Conservation (phyloP, 352 stramenopile genomes). For the Phytophthora foliorum region DNA sequence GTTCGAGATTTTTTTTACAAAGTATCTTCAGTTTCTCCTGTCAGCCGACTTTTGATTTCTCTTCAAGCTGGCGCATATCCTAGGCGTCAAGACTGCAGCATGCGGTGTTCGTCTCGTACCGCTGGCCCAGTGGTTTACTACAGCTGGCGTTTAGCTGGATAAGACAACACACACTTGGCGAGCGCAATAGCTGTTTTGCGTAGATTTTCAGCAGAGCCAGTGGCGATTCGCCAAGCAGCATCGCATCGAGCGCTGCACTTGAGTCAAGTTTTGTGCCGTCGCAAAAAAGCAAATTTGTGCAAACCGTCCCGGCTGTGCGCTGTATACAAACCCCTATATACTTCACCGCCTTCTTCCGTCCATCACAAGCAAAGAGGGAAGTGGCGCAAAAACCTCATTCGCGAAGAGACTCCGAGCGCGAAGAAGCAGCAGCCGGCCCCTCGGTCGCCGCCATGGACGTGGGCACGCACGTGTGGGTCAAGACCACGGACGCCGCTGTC, state of each 20-base stretch:
- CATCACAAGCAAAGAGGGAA: conserved; percentile 16
- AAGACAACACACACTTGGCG: not conserved
- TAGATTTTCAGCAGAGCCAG: not conserved
- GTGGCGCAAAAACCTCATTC: conserved; percentile 29
- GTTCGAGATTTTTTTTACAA: too few relatives aligned
- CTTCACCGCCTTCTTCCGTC: conserved; percentile 28
- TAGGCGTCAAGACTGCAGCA: too few relatives aligned
- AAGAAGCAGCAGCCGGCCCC: conserved; percentile 11
- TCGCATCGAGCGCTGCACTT: not conserved
- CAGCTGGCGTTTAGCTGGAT: conserved; percentile 7
- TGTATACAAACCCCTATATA: conserved; percentile 26
- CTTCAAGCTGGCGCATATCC: too few relatives aligned
- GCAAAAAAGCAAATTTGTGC: conserved; percentile 1
- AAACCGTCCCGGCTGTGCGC: conserved; percentile 5
- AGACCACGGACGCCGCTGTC: conserved; percentile 60
- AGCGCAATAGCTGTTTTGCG: not conserved
- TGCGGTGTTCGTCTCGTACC: conserved; percentile 28
- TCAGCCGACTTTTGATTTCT: too few relatives aligned
- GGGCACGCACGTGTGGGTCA: conserved; percentile 86
- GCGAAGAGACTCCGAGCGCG: conserved; percentile 10
- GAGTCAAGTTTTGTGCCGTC: not conserved
- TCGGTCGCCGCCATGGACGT: conserved; percentile 70
- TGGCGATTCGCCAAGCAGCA: not conserved
- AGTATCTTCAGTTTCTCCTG: too few relatives aligned
- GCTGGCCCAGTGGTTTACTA: conserved; percentile 3